Evolutionary conservation across 352 stramenopile genomes (phyloP).

Genomic region (Pythium sp.): DNA sequence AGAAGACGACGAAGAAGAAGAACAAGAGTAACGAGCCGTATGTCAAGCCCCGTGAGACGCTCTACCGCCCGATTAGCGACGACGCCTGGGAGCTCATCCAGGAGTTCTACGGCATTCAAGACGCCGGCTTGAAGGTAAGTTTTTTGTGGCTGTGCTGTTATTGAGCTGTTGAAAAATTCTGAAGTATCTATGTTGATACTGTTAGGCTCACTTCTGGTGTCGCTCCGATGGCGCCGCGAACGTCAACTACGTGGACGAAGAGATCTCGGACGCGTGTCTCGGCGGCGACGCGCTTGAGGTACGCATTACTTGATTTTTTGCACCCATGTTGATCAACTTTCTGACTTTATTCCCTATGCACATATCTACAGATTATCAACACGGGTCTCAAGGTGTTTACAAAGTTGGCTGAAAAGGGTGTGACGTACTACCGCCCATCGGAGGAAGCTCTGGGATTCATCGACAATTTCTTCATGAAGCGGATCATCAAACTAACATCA

Average conservation of each 20-base stretch:
- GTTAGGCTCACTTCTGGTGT: slow-evolving; percentile 58
- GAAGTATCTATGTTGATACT: neutral
- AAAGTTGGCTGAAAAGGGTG: slow-evolving; percentile 60
- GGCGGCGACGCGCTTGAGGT: slow-evolving; percentile 67
- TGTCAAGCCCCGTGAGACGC: slow-evolving; percentile 55
- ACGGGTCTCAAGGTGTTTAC: slow-evolving; percentile 90
- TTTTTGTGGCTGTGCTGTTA: neutral
- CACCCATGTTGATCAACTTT: neutral
- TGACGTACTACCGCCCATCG: slow-evolving; percentile 82
- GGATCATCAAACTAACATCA: slow-evolving; percentile 42
- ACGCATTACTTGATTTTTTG: slow-evolving; percentile 2
- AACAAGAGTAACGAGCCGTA: slow-evolving; percentile 17
- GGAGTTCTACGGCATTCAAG: slow-evolving; percentile 64
- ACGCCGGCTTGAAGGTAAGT: slow-evolving; percentile 46
- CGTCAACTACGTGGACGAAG: slow-evolving; percentile 79
- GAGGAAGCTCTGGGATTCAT: slow-evolving; percentile 87
- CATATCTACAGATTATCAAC: slow-evolving; percentile 84
- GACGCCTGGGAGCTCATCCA: slow-evolving; percentile 57
- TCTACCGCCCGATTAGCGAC: slow-evolving; percentile 63
- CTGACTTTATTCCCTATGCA: neutral
- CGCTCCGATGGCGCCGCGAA: slow-evolving; percentile 70
- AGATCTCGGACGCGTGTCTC: slow-evolving; percentile 60
- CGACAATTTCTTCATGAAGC: slow-evolving; percentile 85
- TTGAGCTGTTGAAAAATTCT: neutral
- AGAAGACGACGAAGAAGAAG: neutral